Percentiles rank a stretch among this genome's conserved stretches.
phyloP scores from a whole-genome alignment of 2,329 filamentous ascomycete genomes.

The Exophiala sp. region DNA sequence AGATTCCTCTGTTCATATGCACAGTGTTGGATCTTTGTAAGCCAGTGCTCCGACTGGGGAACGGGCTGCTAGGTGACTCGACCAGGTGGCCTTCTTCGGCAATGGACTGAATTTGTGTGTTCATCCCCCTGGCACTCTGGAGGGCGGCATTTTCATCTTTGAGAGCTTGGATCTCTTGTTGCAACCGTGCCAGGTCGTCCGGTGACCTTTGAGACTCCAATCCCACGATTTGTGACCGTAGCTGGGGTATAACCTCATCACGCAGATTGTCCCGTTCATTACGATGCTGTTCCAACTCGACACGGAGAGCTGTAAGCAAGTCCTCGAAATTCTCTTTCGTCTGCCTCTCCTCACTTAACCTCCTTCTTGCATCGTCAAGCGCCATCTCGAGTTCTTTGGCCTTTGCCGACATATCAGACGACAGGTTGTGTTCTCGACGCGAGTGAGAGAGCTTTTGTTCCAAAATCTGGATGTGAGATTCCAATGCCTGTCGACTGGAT shows the following conservation, averaged over 20 bases:
- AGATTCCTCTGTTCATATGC: slow-evolving; percentile 55
- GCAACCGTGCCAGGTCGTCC: slow-evolving; percentile 76
- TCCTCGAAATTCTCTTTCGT: slow-evolving; percentile 93
- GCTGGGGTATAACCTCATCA: slow-evolving; percentile 76
- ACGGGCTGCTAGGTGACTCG: slow-evolving; percentile 43
- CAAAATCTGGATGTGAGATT: slow-evolving; percentile 75
- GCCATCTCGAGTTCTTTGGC: slow-evolving; percentile 72
- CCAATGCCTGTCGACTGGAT: slow-evolving; percentile 64
- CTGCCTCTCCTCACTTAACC: slow-evolving; percentile 75
- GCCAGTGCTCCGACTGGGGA: slow-evolving; percentile 30
- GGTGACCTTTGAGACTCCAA: slow-evolving; percentile 61
- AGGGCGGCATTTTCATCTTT: slow-evolving; percentile 44
- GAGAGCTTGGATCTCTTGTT: slow-evolving; percentile 73
- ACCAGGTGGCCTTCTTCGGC: slow-evolving; percentile 50
- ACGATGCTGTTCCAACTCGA: slow-evolving; percentile 72
- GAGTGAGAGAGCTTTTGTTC: slow-evolving; percentile 61
- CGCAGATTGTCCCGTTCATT: slow-evolving; percentile 89
- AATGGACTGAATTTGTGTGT: slow-evolving; percentile 55
- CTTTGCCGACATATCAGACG: slow-evolving; percentile 46
- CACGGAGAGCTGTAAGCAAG: slow-evolving; percentile 72
- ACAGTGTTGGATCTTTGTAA: slow-evolving; percentile 27
- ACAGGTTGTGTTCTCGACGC: slow-evolving; percentile 48
- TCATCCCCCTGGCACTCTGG: slow-evolving; percentile 44
- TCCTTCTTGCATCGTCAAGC: slow-evolving; percentile 75
- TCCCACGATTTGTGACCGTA: slow-evolving; percentile 62